A percentile compares a stretch with the other conserved stretches of the same genome.
Evolutionary conservation across 352 stramenopile species (phyloP).

Genomic region (Phytophthora syringae): DNA sequence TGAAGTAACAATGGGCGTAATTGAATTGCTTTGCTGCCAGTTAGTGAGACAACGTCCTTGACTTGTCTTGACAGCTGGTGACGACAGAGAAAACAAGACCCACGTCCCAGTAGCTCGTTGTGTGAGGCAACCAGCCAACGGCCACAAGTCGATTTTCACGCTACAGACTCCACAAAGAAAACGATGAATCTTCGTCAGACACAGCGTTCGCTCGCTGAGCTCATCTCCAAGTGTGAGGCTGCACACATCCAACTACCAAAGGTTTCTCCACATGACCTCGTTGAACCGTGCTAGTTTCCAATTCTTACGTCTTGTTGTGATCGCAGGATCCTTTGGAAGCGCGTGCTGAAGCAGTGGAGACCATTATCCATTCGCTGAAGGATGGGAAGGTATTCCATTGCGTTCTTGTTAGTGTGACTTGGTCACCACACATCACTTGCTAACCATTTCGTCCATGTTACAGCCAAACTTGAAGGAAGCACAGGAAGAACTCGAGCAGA

Average conservation of each 20-base stretch:
- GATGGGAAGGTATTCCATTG: constrained; percentile 42
- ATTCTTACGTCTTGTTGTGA: neutral
- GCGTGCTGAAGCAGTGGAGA: constrained; percentile 44
- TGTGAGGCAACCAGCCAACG: neutral
- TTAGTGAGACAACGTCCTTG: neutral
- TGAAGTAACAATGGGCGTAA: neutral
- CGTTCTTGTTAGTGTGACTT: neutral
- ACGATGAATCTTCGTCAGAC: constrained; percentile 73
- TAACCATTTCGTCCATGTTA: neutral
- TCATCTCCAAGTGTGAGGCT: constrained; percentile 68
- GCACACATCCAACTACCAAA: constrained; percentile 62
- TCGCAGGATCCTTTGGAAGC: constrained; percentile 47
- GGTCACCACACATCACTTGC: neutral
- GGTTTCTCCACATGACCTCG: constrained; percentile 21
- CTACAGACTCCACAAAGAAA: neutral
- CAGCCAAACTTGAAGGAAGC: constrained; percentile 53
- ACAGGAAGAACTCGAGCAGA: constrained; percentile 63
- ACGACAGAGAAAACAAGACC: constrained; percentile 10
- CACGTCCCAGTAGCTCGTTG: constrained; percentile 20
- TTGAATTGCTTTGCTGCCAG: neutral
- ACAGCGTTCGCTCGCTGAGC: constrained; percentile 62
- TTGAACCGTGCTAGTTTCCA: neutral
- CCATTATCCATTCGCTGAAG: constrained; percentile 46
- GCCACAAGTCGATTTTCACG: neutral
- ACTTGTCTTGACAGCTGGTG: constrained; percentile 12